A percentile compares a stretch with the other conserved stretches of the same genome.
These are phyloP conservation scores for Chlamydomonas sphaeroides DNA, from an alignment of 139 green algal genomes.

Conservation along the genomic window DNA sequence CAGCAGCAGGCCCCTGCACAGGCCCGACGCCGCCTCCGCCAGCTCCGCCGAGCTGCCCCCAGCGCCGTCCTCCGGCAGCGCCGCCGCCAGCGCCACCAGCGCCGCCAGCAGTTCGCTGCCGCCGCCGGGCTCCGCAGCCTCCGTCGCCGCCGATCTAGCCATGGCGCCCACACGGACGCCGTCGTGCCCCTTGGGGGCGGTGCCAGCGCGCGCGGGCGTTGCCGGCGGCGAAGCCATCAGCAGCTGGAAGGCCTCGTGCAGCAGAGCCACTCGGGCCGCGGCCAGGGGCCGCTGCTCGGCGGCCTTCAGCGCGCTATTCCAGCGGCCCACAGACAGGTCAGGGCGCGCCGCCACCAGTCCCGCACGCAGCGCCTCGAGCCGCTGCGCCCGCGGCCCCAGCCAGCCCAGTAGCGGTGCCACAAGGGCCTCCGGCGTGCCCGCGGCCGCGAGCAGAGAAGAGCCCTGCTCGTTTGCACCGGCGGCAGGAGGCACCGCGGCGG, in stretches of 20 bases:
- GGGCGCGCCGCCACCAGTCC: not conserved
- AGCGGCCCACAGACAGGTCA: no score
- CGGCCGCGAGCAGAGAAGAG: no score
- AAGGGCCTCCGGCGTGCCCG: not conserved
- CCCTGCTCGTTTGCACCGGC: not conserved
- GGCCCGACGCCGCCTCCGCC: no score
- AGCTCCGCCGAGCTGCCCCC: no score
- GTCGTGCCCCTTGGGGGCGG: no score
- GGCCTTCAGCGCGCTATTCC: not conserved
- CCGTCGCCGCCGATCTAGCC: not conserved
- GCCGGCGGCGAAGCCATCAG: not conserved
- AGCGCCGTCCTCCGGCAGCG: not conserved
- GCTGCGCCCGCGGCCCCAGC: not conserved
- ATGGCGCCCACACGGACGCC: not conserved
- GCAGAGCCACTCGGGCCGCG: not conserved
- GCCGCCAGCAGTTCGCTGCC: not conserved
- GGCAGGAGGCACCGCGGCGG: no score
- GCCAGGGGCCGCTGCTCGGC: not conserved
- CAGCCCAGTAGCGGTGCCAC: not conserved
- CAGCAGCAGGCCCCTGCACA: not conserved
- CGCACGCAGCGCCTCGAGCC: not conserved
- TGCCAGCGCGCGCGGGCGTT: no score
- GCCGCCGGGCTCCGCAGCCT: not conserved
- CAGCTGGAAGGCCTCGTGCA: constrained; percentile 8
- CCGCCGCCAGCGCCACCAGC: constrained; percentile 7